Conservation (phyloP, 371 early-diverging fungal genomes). For the Entomophthora muscae region DNA sequence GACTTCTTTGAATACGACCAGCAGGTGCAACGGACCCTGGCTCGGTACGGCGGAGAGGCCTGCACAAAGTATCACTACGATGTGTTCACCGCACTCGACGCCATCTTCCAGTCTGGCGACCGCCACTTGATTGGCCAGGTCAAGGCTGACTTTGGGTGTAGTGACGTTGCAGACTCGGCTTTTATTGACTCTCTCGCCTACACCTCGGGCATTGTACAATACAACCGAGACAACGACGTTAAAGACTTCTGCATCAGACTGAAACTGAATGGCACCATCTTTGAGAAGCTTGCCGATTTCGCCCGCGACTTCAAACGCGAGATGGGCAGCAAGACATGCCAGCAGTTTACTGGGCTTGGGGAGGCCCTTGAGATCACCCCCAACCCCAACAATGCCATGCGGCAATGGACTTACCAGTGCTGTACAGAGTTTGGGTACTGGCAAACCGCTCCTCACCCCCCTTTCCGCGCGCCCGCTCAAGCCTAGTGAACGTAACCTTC, state of each 20-base stretch:
- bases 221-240: background rate
- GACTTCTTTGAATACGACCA: constrained; percentile 40
- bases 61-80: background rate
- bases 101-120: background rate
- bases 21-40: constrained; percentile 3
- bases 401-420: constrained; percentile 8
- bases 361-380: background rate
- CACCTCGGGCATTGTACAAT: constrained; percentile 3
- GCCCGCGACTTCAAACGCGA: background rate
- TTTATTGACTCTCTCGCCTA: background rate
- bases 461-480: background rate
- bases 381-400: background rate
- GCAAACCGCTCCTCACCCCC: constrained; percentile 10
- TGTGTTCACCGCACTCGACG: constrained; percentile 16
- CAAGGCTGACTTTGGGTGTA: background rate
- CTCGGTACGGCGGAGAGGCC: constrained; percentile 18
- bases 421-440: constrained; percentile 9
- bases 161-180: background rate
- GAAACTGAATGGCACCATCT: constrained; percentile 15
- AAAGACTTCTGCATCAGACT: background rate
- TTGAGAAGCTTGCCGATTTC: background rate
- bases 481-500: background rate
- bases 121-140: background rate
- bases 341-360: background rate
- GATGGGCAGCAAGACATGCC: background rate